Percentiles rank a stretch among this genome's conserved stretches.
Conservation (phyloP, 331 rosid genomes). For the Dryas integrifolia region DNA sequence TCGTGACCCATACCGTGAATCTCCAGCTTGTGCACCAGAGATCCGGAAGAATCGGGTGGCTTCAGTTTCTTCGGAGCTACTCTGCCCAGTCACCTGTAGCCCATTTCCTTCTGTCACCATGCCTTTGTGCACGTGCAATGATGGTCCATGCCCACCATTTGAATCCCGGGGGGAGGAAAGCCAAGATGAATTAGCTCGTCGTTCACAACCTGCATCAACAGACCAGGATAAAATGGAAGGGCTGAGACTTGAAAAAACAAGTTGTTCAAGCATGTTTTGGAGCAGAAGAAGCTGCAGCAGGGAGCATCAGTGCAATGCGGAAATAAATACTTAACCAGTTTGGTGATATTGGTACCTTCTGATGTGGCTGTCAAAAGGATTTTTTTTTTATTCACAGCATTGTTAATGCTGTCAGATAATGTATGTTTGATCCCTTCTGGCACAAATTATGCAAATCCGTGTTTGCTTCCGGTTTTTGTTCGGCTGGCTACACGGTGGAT, state of each 20-base stretch:
- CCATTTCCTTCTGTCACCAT: slow-evolving; percentile 81
- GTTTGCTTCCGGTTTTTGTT: slow-evolving; percentile 40
- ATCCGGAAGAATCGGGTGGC: slow-evolving; percentile 71
- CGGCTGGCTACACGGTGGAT: slow-evolving; percentile 34
- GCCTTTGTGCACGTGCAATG: slow-evolving; percentile 80
- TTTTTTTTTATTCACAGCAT: slow-evolving; percentile 1
- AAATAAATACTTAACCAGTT: slow-evolving; percentile 62
- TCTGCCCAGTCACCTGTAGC: slow-evolving; percentile 80
- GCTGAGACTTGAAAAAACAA: slow-evolving; percentile 61
- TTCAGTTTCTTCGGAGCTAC: slow-evolving; percentile 71
- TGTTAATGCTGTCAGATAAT: slow-evolving; percentile 7
- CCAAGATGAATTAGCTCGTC: slow-evolving; percentile 47
- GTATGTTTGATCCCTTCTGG: slow-evolving; percentile 13
- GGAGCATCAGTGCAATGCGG: slow-evolving; percentile 88
- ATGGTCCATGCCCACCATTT: slow-evolving; percentile 70
- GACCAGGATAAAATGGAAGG: slow-evolving; percentile 69
- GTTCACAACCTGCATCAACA: slow-evolving; percentile 45
- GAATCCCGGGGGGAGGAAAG: slow-evolving; percentile 61
- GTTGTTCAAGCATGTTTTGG: slow-evolving; percentile 85
- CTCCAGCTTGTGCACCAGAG: slow-evolving; percentile 59
- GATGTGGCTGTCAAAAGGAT: slow-evolving; percentile 20
- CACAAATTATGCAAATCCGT: slow-evolving; percentile 27
- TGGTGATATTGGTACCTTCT: slow-evolving; percentile 5
- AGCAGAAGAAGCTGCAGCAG: slow-evolving; percentile 87
- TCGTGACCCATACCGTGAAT: slow-evolving; percentile 39